phyloP scores from a whole-genome alignment of 345 rosid genomes.

The Euphorbia tirucalli region DNA sequence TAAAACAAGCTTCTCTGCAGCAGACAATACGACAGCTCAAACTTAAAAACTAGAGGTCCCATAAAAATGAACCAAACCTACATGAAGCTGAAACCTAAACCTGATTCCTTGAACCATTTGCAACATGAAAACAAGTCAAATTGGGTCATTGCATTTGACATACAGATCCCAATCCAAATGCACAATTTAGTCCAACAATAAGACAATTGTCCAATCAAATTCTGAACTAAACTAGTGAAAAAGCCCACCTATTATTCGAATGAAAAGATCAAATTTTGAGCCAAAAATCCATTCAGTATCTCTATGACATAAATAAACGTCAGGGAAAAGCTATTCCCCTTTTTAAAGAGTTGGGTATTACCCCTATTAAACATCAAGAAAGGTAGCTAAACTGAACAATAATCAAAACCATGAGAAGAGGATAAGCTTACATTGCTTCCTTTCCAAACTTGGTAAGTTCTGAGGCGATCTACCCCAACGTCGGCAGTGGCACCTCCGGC shows the following conservation, averaged over 20 bases:
- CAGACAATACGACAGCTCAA: background rate
- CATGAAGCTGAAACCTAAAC: background rate
- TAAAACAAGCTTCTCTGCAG: background rate
- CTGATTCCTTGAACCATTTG: background rate
- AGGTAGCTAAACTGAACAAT: background rate
- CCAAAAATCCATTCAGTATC: background rate
- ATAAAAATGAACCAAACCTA: background rate
- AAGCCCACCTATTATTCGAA: background rate
- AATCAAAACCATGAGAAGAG: constrained; percentile 2
- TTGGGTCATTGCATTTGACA: constrained; percentile 2
- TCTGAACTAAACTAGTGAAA: background rate
- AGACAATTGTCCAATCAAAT: constrained; percentile 1
- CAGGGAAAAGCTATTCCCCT: too few species aligned
- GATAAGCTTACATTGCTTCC: constrained; percentile 75
- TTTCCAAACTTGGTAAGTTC: constrained; percentile 89
- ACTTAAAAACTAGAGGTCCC: background rate
- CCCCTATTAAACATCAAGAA: background rate
- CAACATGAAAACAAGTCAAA: background rate
- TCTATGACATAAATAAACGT: background rate
- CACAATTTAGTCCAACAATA: background rate
- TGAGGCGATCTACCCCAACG: constrained; percentile 39
- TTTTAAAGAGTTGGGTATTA: too few species aligned
- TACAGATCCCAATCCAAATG: background rate
- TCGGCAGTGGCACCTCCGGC: constrained; percentile 19
- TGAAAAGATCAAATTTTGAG: background rate